Percentiles rank a stretch among this genome's conserved stretches.
Conservation (phyloP, 495 filamentous ascomycete species). For the Podospora anserina region DNA sequence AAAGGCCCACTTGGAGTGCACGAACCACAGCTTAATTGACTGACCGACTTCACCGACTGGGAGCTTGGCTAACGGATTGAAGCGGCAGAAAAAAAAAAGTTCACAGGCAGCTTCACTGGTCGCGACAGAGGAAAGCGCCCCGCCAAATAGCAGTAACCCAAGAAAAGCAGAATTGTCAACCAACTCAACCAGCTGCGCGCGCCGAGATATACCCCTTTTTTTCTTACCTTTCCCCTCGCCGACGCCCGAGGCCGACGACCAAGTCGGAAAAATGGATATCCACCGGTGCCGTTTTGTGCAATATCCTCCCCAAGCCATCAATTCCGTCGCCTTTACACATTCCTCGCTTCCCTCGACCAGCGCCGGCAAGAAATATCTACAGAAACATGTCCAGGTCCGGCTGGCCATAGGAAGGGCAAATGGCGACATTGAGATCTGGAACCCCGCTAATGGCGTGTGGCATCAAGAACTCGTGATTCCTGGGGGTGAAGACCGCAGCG, state of each 20-base stretch:
- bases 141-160: constrained; percentile 3
- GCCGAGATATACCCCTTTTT: background rate
- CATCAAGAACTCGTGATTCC: constrained; percentile 80
- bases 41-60: constrained; percentile 24
- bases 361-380: constrained; percentile 53
- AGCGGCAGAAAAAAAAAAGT: constrained; percentile 40
- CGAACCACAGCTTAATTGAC: constrained; percentile 32
- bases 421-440: constrained; percentile 98
- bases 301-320: constrained; percentile 91
- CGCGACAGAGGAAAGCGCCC: constrained; percentile 10
- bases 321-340: constrained; percentile 90
- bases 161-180: background rate
- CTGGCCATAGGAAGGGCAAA: constrained; percentile 90
- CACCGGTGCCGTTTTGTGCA: constrained; percentile 96
- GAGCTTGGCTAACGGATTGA: constrained; percentile 21
- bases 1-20: constrained; percentile 15
- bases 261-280: constrained; percentile 70
- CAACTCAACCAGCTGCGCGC: background rate
- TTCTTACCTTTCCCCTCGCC: constrained; percentile 8
- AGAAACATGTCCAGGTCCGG: constrained; percentile 49
- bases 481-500: constrained; percentile 80
- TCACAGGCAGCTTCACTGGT: constrained; percentile 18
- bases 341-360: constrained; percentile 60
- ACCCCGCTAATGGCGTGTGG: constrained; percentile 81
- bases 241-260: constrained; percentile 18